Evolutionary conservation across 2,329 filamentous ascomycete genomes (phyloP).

Genomic region (Drechslerella coelobrocha): DNA sequence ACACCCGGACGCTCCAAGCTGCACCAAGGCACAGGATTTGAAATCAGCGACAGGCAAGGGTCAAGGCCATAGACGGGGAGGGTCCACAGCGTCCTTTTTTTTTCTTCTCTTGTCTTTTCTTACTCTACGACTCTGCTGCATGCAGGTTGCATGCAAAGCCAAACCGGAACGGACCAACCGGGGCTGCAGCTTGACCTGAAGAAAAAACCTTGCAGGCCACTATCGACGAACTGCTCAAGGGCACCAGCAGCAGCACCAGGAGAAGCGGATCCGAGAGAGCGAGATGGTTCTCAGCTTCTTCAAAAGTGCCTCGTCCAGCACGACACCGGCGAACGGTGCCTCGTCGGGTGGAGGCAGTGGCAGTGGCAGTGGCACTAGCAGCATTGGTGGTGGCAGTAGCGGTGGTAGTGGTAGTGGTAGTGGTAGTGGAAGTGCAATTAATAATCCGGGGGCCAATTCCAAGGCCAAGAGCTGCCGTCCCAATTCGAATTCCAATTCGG

Average conservation of each 20-base stretch:
- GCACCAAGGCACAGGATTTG: background rate
- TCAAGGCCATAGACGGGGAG: background rate
- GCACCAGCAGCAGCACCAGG: background rate
- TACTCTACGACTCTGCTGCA: background rate
- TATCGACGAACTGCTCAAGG: background rate
- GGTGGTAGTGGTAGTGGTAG: constrained; percentile 12
- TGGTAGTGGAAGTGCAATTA: constrained; percentile 7
- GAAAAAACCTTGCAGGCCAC: constrained; percentile 9
- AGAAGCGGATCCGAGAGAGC: constrained; percentile 30
- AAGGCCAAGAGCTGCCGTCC: background rate
- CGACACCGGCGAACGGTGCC: constrained; percentile 19
- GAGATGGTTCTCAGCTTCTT: constrained; percentile 48
- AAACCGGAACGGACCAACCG: background rate
- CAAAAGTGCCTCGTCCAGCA: constrained; percentile 48
- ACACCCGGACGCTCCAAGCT: background rate
- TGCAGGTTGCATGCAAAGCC: constrained; percentile 9
- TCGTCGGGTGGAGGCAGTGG: constrained; percentile 9
- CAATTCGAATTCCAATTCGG: constrained; percentile 12
- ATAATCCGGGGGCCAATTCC: too few relatives aligned
- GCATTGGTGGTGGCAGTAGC: background rate
- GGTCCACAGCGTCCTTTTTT: background rate
- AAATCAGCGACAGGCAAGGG: background rate
- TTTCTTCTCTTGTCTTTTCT: background rate
- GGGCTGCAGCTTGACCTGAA: constrained; percentile 1
- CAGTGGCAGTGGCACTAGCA: constrained; percentile 25